Evolutionary conservation across 1,139 yeast genomes (phyloP), one percentile per base, ranked within the genome.

Genomic region (Protomyces inouyei): DNA sequence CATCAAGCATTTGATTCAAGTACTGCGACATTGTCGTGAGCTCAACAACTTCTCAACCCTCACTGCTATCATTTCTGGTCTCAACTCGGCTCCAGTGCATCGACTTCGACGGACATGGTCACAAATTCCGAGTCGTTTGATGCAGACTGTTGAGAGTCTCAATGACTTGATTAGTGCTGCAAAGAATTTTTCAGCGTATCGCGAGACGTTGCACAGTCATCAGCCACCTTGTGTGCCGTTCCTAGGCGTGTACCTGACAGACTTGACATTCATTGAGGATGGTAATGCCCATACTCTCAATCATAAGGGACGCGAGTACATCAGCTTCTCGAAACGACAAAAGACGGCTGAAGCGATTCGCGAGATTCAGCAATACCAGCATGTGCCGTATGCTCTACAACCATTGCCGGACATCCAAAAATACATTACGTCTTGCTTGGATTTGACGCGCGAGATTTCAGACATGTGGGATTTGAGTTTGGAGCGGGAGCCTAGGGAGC

Each of bases 51-150:
- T 86, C 72, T 88, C 96, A 3, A 86, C 96, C 6, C 88, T 93
- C 96, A 92, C 97, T 1, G 97, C 98, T 0, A 86, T 93, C 57
- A 84, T 92, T 16, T 88, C 96, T 37, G 97, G 96, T 0, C 77
- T 93, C 55, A 86, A 87, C 70, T 88, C 97, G 0, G 88, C 97
- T 0, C 92, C 97, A 3, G 83, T 93, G 64, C 95, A 89, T 73
- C 80, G 98, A 65, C 80, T 93, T 72, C 86, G 85, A 71, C 86
- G 85, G 73, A 89, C 98, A 0, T 92, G 98, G 98, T 83, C 82
- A 45, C 77, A 78, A 40, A 85, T 92, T 2, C 83, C 87, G 8
- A 74, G 80, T 21, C 83, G 82, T 53, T 78, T 83, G 3, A 73
- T 81, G 67, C 75, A 79, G 1, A 81, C 79, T 65, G 80, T 90